Evolutionary conservation across 164 flowering plant genomes (phyloP).

Genomic region (Tinospora cordifolia): DNA sequence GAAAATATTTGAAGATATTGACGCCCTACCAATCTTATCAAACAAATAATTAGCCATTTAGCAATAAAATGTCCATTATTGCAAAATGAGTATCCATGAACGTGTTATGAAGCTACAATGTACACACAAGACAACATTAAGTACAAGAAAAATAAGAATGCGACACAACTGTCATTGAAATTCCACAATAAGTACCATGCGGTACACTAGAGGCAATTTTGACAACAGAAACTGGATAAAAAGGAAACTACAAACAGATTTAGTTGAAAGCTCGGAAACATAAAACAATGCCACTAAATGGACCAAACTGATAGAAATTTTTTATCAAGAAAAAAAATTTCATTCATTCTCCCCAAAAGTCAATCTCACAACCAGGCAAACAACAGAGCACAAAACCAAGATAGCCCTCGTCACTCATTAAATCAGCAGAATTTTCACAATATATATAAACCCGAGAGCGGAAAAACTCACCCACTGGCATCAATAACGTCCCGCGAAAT

Average conservation of each 20-base stretch:
- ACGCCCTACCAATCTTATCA: no score
- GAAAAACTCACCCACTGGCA: slow-evolving; percentile 58
- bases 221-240: neutral
- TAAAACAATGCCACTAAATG: neutral
- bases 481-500: slow-evolving; percentile 79
- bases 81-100: no score
- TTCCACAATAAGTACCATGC: neutral
- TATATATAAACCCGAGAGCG: neutral
- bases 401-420: neutral
- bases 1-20: no score
- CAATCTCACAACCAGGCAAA: neutral
- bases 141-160: no score
- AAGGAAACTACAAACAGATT: neutral
- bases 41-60: no score
- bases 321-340: neutral
- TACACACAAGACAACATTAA: no score
- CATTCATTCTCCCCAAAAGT: neutral
- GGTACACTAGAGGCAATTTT: neutral
- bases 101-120: no score
- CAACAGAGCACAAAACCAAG: neutral
- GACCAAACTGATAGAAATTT: neutral
- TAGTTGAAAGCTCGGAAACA: neutral
- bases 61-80: no score
- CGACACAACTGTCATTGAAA: no score
- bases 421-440: neutral